phyloP scores from a whole-genome alignment of 306 rosid species.

The Quercus engelmannii region DNA sequence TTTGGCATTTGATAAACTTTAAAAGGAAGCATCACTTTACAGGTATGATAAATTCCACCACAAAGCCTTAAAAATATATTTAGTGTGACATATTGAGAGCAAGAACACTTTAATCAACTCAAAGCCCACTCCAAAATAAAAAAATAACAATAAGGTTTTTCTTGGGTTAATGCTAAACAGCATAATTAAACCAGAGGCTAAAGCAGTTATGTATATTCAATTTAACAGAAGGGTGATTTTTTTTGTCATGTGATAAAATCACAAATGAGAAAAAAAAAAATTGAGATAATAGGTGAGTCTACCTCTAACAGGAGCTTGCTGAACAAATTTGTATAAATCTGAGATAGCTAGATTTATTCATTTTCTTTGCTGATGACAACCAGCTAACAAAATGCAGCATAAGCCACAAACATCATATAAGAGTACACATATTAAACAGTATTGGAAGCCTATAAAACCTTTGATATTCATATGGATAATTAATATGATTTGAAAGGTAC shows the following conservation, averaged over 20 bases:
- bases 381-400: neutral
- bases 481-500: neutral
- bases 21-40: constrained; percentile 9
- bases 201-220: no score
- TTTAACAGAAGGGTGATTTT: no score
- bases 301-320: neutral
- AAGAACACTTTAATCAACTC: neutral
- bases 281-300: no score
- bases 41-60: neutral
- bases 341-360: neutral
- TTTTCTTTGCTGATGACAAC: neutral
- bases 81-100: neutral
- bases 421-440: neutral
- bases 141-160: no score
- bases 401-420: neutral
- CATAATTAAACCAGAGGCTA: neutral
- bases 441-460: neutral
- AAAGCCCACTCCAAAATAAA: no score
- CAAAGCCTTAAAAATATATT: neutral
- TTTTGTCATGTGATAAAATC: no score
- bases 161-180: neutral
- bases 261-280: no score
- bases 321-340: neutral
- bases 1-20: neutral
- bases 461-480: neutral